phyloP scores from a whole-genome alignment of 768 basidiomycete species.

The Guyanaporus albipodus region DNA sequence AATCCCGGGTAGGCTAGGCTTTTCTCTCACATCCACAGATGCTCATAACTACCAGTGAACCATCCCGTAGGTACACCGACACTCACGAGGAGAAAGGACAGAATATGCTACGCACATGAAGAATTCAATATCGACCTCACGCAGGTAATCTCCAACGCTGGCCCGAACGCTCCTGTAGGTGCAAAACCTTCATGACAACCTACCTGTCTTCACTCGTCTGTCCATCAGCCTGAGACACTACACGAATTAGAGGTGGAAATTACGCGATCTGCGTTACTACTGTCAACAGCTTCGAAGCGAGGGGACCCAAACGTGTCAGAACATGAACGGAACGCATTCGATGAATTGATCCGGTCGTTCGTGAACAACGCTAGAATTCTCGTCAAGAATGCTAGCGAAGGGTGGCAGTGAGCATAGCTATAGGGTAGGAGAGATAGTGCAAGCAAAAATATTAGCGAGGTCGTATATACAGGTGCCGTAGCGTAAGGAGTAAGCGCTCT shows the following conservation, averaged over 20 bases:
- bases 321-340: slow-evolving; percentile 71
- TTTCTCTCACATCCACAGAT: not conserved
- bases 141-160: slow-evolving; percentile 65
- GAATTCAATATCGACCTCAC: slow-evolving; percentile 92
- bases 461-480: slow-evolving; percentile 1
- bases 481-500: slow-evolving; percentile 9
- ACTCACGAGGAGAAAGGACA: slow-evolving; percentile 75
- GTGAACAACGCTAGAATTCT: slow-evolving; percentile 92
- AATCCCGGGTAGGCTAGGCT: slow-evolving; percentile 61
- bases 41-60: slow-evolving; percentile 40
- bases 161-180: slow-evolving; percentile 50
- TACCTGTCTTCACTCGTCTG: slow-evolving; percentile 1
- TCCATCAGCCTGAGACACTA: slow-evolving; percentile 49
- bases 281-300: slow-evolving; percentile 68
- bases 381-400: slow-evolving; percentile 67
- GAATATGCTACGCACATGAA: slow-evolving; percentile 91
- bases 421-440: not conserved
- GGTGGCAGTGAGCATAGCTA: slow-evolving; percentile 33
- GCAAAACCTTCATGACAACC: not conserved
- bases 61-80: slow-evolving; percentile 63
- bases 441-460: slow-evolving; percentile 1
- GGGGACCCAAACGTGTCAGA: slow-evolving; percentile 56
- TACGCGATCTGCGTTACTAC: slow-evolving; percentile 63
- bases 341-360: slow-evolving; percentile 88
- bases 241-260: slow-evolving; percentile 94